A percentile compares a stretch with the other conserved stretches of the same genome.
phyloP scores from a whole-genome alignment of 2,329 filamentous ascomycete genomes.

The Mycogone perniciosa region DNA sequence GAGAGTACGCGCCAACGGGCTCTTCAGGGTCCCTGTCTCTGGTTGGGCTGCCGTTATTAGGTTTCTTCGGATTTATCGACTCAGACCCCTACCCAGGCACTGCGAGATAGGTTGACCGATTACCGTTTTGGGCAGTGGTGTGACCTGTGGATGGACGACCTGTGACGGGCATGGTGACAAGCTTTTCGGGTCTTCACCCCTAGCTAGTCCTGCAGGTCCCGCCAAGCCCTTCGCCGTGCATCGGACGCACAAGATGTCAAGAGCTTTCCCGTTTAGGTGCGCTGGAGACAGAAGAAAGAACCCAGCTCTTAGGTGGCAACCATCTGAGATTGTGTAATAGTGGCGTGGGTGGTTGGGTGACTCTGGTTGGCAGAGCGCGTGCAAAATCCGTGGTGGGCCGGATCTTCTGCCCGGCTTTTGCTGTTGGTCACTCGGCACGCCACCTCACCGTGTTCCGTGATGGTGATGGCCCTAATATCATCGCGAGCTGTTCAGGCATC shows the following conservation, averaged over 20 bases:
- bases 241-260: conserved; percentile 28
- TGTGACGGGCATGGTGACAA: conserved; percentile 10
- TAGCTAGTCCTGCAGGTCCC: conserved; percentile 16
- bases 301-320: conserved; percentile 1
- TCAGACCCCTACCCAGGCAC: not conserved
- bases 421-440: conserved; percentile 5
- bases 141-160: conserved; percentile 18
- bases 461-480: not conserved
- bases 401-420: conserved; percentile 8
- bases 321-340: conserved; percentile 3
- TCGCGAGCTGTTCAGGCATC: conserved; percentile 8
- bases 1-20: not conserved
- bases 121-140: conserved; percentile 23
- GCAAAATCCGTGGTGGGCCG: conserved; percentile 7
- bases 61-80: not conserved
- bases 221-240: conserved; percentile 12
- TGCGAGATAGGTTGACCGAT: conserved; percentile 18
- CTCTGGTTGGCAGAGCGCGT: not conserved
- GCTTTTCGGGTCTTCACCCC: conserved; percentile 7
- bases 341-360: conserved; percentile 3
- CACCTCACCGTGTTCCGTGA: conserved; percentile 2
- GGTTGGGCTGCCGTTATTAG: not conserved
- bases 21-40: not conserved
- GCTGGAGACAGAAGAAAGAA: conserved; percentile 7
- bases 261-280: conserved; percentile 26